Evolutionary conservation across 2,329 filamentous ascomycete species (phyloP), one percentile per base, ranked within the genome.

Genomic region (Botrytis fabae): DNA sequence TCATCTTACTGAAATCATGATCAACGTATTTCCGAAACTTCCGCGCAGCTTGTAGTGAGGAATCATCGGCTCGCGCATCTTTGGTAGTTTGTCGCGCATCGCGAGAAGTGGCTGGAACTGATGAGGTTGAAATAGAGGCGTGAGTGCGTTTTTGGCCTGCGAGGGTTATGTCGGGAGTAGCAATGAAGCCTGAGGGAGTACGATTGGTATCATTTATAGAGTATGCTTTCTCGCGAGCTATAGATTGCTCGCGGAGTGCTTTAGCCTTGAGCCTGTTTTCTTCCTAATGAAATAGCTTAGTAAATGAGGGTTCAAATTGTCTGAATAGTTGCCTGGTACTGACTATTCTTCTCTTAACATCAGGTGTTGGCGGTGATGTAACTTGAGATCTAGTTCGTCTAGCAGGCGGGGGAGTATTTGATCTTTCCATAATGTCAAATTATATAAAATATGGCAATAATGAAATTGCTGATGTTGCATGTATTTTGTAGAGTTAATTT

Each of bases 1-100:
- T 97, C 94, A 99, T 98, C 83, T 95, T 92, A 81, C 93, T 95
- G 83, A 99, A 96, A 82, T 99, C 96, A 84, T 98, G 98, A 80
- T 99, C 96, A 80, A 99, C 95, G 81, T 92, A 98, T 81, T 96
- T 95, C 74, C 93, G 90, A 78, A 98, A 98, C 80, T 97, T 98
- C 79, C 91, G 89, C 57, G 93, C 93, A 0, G 95, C 92, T 72
- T 90, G 90, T 68, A 46, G 40, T 20, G 78, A 78, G 2, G 74
- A 74, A 14, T 77, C 76, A 44, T 78, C 76, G 35, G 70, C 69
- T 16, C 70, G 73, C 1, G 64, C 62, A n/a, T 60, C 62, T 6
- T 73, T 83, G 66, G 89, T 86, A 8, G 64, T 25, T 62, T 69
- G 54, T 40, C 72, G 65, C 60, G 89, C 92, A 85, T 96, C 92